Conservation (phyloP, 192 early-diverging fungal genomes). For the Coemansia sp. region DNA sequence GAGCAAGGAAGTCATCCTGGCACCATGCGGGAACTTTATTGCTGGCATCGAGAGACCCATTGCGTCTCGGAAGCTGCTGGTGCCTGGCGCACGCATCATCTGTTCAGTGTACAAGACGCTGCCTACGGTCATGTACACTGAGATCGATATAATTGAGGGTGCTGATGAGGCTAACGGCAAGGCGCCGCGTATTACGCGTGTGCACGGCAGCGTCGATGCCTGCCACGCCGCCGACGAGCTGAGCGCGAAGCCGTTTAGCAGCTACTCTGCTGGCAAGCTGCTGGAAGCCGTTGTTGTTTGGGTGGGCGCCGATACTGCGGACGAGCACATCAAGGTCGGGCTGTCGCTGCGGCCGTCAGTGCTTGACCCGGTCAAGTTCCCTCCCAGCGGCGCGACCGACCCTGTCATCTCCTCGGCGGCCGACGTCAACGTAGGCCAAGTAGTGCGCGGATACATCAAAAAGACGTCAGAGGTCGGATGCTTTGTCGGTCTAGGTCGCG, state of each 20-base stretch:
- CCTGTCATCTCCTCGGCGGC: constrained; percentile 55
- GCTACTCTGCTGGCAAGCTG: constrained; percentile 23
- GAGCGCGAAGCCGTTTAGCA: constrained; percentile 27
- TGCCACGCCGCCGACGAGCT: constrained; percentile 61
- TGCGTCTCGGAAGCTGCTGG: constrained; percentile 48
- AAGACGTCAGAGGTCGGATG: constrained; percentile 68
- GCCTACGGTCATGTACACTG: constrained; percentile 55
- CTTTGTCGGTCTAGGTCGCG: constrained; percentile 69
- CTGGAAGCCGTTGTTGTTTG: constrained; percentile 2
- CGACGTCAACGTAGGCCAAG: constrained; percentile 61
- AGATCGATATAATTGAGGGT: constrained; percentile 33
- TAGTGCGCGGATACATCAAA: constrained; percentile 72
- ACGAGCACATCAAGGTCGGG: constrained; percentile 55
- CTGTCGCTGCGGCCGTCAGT: constrained; percentile 64
- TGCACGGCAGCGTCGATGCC: constrained; percentile 61
- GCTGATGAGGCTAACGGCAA: constrained; percentile 24
- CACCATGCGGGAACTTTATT: constrained; percentile 55
- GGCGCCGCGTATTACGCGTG: constrained; percentile 8
- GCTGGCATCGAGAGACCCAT: constrained; percentile 47
- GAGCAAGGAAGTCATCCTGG: constrained; percentile 10
- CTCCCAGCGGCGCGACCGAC: constrained; percentile 31
- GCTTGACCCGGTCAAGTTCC: constrained; percentile 35
- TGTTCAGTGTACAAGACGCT: constrained; percentile 59
- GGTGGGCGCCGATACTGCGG: constrained; percentile 5
- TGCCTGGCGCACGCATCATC: constrained; percentile 56